A percentile compares a stretch with the other conserved stretches of the same genome.
Conservation (phyloP, 192 early-diverging fungal species). For the Coemansia sp. region DNA sequence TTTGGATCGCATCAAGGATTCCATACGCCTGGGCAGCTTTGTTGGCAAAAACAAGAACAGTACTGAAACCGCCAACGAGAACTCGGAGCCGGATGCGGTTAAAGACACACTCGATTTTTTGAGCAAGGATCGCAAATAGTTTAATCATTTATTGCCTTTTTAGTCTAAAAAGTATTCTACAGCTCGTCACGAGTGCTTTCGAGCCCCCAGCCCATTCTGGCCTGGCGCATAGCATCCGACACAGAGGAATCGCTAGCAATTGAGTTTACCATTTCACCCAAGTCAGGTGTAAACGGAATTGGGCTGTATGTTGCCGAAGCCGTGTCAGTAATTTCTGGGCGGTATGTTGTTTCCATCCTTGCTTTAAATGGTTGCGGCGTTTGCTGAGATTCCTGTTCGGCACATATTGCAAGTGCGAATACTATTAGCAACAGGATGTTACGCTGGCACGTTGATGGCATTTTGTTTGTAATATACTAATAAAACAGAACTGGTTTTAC, state of each 20-base stretch:
- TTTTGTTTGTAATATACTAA: background rate
- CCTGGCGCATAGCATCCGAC: slow-evolving; percentile 36
- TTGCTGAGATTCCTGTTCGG: background rate
- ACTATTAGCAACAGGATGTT: background rate
- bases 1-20: slow-evolving; percentile 15
- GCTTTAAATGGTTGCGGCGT: slow-evolving; percentile 21
- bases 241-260: slow-evolving; percentile 37
- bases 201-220: slow-evolving; percentile 8
- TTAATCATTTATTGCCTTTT: background rate
- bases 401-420: slow-evolving; percentile 1
- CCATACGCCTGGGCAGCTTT: slow-evolving; percentile 10
- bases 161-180: slow-evolving; percentile 10
- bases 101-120: background rate
- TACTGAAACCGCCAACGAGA: background rate
- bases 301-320: slow-evolving; percentile 26
- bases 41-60: background rate
- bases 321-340: slow-evolving; percentile 25
- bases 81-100: background rate
- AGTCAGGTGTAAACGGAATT: slow-evolving; percentile 43
- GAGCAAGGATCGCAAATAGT: background rate
- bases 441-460: background rate
- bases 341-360: slow-evolving; percentile 38
- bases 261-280: slow-evolving; percentile 35
- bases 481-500: background rate
- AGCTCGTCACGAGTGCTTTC: slow-evolving; percentile 27